Evolutionary conservation across 1,139 yeast genomes (phyloP).

Genomic region (Debaryomyces fabryi): DNA sequence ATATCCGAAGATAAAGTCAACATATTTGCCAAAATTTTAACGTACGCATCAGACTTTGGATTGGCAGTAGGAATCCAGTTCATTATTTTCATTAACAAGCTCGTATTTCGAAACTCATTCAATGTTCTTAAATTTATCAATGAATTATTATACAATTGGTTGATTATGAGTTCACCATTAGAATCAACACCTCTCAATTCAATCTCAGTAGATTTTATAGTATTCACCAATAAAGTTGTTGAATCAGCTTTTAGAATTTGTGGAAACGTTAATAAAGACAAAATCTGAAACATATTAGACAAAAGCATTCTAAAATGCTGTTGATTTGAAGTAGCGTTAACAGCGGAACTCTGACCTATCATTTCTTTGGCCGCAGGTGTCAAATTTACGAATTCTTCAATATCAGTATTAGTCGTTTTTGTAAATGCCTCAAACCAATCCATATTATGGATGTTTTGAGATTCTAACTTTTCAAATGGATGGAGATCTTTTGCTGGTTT

Average conservation of each 20-base stretch:
- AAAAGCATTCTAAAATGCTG: slow-evolving; percentile 33
- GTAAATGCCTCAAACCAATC: slow-evolving; percentile 34
- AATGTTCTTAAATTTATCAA: slow-evolving; percentile 61
- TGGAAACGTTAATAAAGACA: slow-evolving; percentile 45
- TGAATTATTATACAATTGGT: slow-evolving; percentile 62
- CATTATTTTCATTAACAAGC: slow-evolving; percentile 34
- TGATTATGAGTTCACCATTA: slow-evolving; percentile 44
- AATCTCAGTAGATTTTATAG: slow-evolving; percentile 68
- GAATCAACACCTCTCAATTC: slow-evolving; percentile 60
- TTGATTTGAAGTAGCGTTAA: slow-evolving; percentile 20
- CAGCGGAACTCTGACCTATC: slow-evolving; percentile 21
- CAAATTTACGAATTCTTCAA: slow-evolving; percentile 28
- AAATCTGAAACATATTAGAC: slow-evolving; percentile 38
- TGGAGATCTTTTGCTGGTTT: slow-evolving; percentile 7
- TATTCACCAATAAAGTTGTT: slow-evolving; percentile 45
- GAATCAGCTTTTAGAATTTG: slow-evolving; percentile 41
- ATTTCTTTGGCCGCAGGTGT: slow-evolving; percentile 32
- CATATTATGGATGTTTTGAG: slow-evolving; percentile 21
- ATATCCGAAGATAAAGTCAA: slow-evolving; percentile 31
- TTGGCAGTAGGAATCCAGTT: slow-evolving; percentile 31
- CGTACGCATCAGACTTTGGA: slow-evolving; percentile 32
- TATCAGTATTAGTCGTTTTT: slow-evolving; percentile 23
- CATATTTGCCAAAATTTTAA: slow-evolving; percentile 40
- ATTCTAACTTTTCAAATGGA: slow-evolving; percentile 20
- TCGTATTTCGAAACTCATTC: slow-evolving; percentile 45